Evolutionary conservation across 2,329 filamentous ascomycete genomes (phyloP).

Genomic region (Arachnopeziza araneosa): DNA sequence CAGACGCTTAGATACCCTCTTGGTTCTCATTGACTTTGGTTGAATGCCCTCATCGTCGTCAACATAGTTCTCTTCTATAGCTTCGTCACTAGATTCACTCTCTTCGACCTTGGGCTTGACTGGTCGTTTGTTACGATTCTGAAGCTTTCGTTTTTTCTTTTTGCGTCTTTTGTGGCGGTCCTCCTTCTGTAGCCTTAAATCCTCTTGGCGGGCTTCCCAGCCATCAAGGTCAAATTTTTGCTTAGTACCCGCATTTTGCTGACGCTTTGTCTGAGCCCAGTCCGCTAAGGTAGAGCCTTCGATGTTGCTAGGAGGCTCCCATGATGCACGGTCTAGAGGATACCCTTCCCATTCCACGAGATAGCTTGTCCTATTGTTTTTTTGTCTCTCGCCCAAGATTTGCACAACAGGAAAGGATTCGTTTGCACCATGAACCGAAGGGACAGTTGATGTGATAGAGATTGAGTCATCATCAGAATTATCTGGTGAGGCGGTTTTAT

Average conservation of each 20-base stretch:
- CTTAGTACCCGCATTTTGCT: constrained; percentile 14
- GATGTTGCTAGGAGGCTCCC: constrained; percentile 38
- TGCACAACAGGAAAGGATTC: constrained; percentile 34
- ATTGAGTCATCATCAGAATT: constrained; percentile 44
- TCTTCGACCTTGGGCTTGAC: constrained; percentile 3
- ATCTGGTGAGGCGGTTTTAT: not conserved
- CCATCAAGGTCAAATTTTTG: constrained; percentile 19
- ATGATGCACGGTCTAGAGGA: constrained; percentile 48
- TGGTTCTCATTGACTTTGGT: not conserved
- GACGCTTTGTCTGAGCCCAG: constrained; percentile 25
- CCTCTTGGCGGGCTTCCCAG: constrained; percentile 12
- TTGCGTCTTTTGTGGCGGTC: constrained; percentile 17
- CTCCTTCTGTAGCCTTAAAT: constrained; percentile 11
- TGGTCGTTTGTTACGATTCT: constrained; percentile 6
- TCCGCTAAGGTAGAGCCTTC: constrained; percentile 29
- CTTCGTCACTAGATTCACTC: constrained; percentile 25
- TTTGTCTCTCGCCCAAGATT: constrained; percentile 43
- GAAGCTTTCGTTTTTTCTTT: constrained; percentile 15
- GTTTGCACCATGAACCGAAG: constrained; percentile 7
- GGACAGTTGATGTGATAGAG: constrained; percentile 48
- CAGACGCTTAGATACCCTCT: not conserved
- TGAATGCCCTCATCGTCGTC: constrained; percentile 3
- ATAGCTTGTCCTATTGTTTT: constrained; percentile 39
- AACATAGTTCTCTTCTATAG: constrained; percentile 18
- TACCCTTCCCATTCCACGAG: constrained; percentile 63